phyloP scores from a whole-genome alignment of 2,329 filamentous ascomycete species.

The Fusarium sp. region DNA sequence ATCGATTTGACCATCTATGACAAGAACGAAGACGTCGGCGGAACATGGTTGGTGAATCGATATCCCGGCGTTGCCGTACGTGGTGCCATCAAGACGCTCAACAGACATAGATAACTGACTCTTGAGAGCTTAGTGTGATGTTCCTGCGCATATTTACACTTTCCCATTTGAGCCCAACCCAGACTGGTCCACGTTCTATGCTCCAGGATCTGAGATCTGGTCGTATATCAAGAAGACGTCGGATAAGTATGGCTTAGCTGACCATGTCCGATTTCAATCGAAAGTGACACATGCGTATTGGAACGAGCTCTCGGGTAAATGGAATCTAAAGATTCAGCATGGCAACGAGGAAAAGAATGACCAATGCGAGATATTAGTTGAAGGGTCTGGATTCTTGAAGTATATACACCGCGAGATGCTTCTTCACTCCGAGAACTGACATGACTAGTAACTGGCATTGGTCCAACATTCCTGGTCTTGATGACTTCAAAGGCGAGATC shows the following conservation, averaged over 20 bases:
- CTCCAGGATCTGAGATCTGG: slow-evolving; percentile 11
- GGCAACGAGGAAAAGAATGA: not conserved
- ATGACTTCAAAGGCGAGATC: slow-evolving; percentile 60
- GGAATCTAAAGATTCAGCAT: not conserved
- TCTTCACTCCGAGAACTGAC: not conserved
- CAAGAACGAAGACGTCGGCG: slow-evolving; percentile 29
- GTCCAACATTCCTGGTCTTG: slow-evolving; percentile 61
- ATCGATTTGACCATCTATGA: slow-evolving; percentile 28
- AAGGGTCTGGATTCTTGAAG: not conserved
- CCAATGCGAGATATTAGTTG: not conserved
- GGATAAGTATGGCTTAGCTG: slow-evolving; percentile 13
- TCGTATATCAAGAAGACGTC: slow-evolving; percentile 12
- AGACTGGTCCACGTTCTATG: slow-evolving; percentile 17
- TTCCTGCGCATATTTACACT: slow-evolving; percentile 21
- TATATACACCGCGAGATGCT: not conserved
- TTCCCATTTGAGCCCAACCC: slow-evolving; percentile 23
- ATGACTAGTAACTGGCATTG: slow-evolving; percentile 44
- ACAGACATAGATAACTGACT: not conserved
- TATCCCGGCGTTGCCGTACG: slow-evolving; percentile 29
- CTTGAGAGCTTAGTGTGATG: not conserved
- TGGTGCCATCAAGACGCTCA: not conserved
- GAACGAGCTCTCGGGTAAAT: not conserved
- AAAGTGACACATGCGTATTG: slow-evolving; percentile 5
- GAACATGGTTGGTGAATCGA: slow-evolving; percentile 29
- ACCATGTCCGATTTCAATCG: slow-evolving; percentile 12